Base-by-base conservation (phyloP, 2,329 filamentous ascomycete genomes). In the Aspergillus eucalypticola region DNA sequence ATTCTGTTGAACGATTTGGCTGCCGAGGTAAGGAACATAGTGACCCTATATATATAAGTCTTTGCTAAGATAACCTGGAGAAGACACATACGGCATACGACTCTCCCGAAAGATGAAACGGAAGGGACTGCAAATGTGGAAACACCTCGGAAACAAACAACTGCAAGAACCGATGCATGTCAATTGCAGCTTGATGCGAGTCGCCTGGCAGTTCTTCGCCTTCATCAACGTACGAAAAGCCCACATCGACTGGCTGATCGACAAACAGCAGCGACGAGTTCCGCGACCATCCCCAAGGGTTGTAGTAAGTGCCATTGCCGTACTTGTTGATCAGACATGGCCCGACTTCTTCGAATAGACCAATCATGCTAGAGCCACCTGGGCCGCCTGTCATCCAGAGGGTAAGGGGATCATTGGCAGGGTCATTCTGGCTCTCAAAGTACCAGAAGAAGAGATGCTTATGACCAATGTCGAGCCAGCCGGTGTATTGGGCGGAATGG, bases 121-220 rank as follows among this genome's bases (percentile, higher is more conserved):
- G 75, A 3, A 78, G 73, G 3, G 72, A 66, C 0, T 73, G 56
- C 17, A 78, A 66, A 8, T 78, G 67, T 0, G 81, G 81, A 56
- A 83, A 83, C 0, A 81, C 74, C 15, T 80, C 73, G 13, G 70
- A 73, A 19, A 80, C 73, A 61, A 83, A 82, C 4, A 82, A 69
- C 62, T 82, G 79, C 54, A 84, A 69, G 61, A 83, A 83, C 38
- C 76, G 67, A 64, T 83, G 78, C 73, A 83, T 79, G 66, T 84
- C 82, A 48, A 75, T 71, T 1, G 80, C 79, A 11, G 77, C 78
- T 1, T 77, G 75, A 35, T 77, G 75, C 11, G 81, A 82, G 52
- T 61, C 23, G 53, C 60, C n/a, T 50, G 62, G 56, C 11, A 60
- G 5, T 1, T 58, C 61, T 21, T 61, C 21, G 0, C 60, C 60